Base-by-base conservation (phyloP, 2,329 filamentous ascomycete species). In the Sclerotinia glacialis region DNA sequence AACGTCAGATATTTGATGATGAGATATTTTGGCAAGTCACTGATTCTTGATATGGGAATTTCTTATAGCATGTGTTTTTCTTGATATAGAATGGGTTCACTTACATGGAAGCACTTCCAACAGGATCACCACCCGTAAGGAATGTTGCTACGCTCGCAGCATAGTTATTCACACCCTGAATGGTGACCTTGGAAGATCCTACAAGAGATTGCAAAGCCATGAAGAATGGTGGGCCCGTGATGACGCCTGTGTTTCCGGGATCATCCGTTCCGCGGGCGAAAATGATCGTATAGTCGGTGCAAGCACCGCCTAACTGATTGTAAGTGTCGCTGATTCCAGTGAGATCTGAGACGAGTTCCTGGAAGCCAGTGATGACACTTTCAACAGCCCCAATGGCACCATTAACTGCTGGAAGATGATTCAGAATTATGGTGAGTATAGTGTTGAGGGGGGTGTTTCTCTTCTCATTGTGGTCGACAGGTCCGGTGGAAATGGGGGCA, bases 241-340 rank as follows among this genome's bases (percentile, higher is more conserved):
- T 65, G 18, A 74, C 72, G 1, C 77, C 78, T 72, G 83, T 78
- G 72, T 83, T 82, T n/a, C 82, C 82, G 8, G 74, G 70, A 69
- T 83, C 82, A 18, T 78, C 80, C 16, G 81, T 82, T 31, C 80
- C 82, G 55, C 81, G 78, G 12, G 81, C 80, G 69, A 80, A 83
- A 56, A 83, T 79, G 60, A 83, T 80, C 34, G 81, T 78, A 50
- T 76, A 75, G 12, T 66, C 34, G n/a, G 60, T 74, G 49, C 74
- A 76, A 31, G 67, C 26, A 21, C 65, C 59, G 0, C 68, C 65
- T 21, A 74, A 64, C 46, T 74, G 58, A 49, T 76, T 76, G 58
- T 73, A 74, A 1, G 73, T 75, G 0, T 67, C 70, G 60, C 70
- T 67, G 49, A 72, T 63, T 7, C 71, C 72, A 12, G 71, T 71